Base-by-base conservation (phyloP, 176 grass and related monocot genomes). In the Triticum urartu region DNA sequence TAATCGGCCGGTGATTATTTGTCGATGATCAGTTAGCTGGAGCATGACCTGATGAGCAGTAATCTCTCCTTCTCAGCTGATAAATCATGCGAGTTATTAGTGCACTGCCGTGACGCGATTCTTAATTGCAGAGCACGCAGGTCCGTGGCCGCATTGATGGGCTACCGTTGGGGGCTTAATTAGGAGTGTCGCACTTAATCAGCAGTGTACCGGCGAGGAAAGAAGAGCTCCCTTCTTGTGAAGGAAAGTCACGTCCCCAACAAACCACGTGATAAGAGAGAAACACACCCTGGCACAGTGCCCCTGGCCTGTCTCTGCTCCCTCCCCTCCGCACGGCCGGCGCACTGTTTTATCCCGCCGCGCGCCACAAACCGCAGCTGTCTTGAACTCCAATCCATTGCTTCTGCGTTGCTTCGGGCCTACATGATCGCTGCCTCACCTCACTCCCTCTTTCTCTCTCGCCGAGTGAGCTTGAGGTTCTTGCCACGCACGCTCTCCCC, bases 361-460 rank as follows among this genome's bases (percentile, higher is more conserved):
- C 47, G 76, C 61, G 40, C 64, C 22, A 63, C 75, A 35, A 66
- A 63, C 59, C 47, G 39, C 85, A 79, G 81, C 78, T 97, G 85
- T 59, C 94, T 97, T 24, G 73, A 15, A 76, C 85, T 91, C 65
- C 86, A 97, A 97, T 97, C 81, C 90, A 94, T 72, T 80, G 64
- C 65, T 66, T 3, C 20, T 21, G 74, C 71, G 84, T 97, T 97
- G 94, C 94, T 97, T 97, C 75, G 77, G 94, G 83, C 67, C 86
- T 77, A 97, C 92, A 92, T 87, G 88, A 92, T 92, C 93, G 92
- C 64, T 85, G 88, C 90, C 89, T 88, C 89, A 76, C 84, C 85
- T 67, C 67, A 81, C 32, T 70, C 63, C 5, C 35, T 42, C 39
- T 9, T 9, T 40, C 39, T 3, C 42, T 43, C 64, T 84, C 34